Conservation (phyloP, 768 basidiomycete genomes). For the Kwoniella heveanensis region DNA sequence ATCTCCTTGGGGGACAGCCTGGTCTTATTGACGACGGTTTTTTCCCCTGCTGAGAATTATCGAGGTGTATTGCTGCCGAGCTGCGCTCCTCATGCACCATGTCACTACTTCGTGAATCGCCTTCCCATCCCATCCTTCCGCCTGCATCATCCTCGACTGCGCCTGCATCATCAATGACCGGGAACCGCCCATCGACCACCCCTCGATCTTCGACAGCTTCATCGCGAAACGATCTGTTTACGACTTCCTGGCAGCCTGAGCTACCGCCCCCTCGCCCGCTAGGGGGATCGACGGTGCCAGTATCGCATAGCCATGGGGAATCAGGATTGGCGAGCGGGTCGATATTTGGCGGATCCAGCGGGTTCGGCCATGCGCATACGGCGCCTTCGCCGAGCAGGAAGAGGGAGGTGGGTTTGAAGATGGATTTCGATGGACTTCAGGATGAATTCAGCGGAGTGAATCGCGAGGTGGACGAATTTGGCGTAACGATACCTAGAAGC, state of each 20-base stretch:
- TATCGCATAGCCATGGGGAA: neutral
- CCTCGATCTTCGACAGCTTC: slow-evolving; percentile 14
- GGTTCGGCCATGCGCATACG: slow-evolving; percentile 9
- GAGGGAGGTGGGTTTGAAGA: slow-evolving; percentile 16
- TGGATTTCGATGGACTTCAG: slow-evolving; percentile 12
- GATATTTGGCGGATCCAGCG: slow-evolving; percentile 6
- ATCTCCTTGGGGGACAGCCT: neutral
- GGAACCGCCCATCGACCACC: neutral
- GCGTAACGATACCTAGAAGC: neutral
- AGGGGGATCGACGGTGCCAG: neutral
- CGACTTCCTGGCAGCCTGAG: slow-evolving; percentile 28
- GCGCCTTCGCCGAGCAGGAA: slow-evolving; percentile 3
- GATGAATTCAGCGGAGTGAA: neutral
- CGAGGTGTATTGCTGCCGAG: neutral
- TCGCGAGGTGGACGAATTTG: slow-evolving; percentile 15
- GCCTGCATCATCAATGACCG: neutral
- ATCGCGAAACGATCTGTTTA: slow-evolving; percentile 34
- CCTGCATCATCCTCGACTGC: neutral
- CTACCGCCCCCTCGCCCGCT: slow-evolving; percentile 18
- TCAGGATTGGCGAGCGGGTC: neutral
- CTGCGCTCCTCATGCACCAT: neutral
- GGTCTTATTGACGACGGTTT: neutral
- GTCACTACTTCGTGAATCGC: slow-evolving; percentile 16
- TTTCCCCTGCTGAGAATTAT: too few relatives aligned
- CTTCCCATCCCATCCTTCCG: neutral